Evolutionary conservation across 2,329 filamentous ascomycete species (phyloP).

Genomic region (Aspergillus pseudotamarii): DNA sequence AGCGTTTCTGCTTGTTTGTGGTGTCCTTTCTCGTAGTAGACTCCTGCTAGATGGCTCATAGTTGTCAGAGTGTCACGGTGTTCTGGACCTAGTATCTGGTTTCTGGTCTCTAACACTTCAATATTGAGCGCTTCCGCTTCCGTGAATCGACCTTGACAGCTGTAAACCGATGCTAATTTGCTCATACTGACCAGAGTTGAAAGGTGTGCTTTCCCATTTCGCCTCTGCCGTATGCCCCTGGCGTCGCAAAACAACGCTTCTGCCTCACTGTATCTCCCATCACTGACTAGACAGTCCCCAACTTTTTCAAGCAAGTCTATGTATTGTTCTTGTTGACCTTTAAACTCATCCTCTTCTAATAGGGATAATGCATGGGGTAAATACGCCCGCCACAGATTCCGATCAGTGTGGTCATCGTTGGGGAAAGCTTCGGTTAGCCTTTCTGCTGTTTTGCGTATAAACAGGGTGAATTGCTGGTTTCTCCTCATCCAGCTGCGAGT

Average conservation of each 20-base stretch:
- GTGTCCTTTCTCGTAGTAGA: neutral
- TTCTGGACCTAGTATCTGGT: neutral
- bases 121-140: neutral
- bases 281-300: slow-evolving; percentile 7
- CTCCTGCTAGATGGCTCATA: neutral
- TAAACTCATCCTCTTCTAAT: slow-evolving; percentile 5
- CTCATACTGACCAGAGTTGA: neutral
- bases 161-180: neutral
- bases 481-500: slow-evolving; percentile 30
- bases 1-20: neutral
- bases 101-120: neutral
- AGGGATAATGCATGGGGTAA: slow-evolving; percentile 23
- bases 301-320: neutral
- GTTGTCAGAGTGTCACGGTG: neutral
- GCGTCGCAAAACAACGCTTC: neutral
- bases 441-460: neutral
- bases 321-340: neutral
- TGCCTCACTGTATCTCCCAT: slow-evolving; percentile 24
- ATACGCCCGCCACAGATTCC: slow-evolving; percentile 20
- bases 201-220: neutral
- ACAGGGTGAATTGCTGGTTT: slow-evolving; percentile 2
- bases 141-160: neutral
- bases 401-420: slow-evolving; percentile 8
- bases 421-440: slow-evolving; percentile 18
- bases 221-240: neutral